Evolutionary conservation across 2,329 filamentous ascomycete genomes (phyloP).

Genomic region (Alternaria rosae): DNA sequence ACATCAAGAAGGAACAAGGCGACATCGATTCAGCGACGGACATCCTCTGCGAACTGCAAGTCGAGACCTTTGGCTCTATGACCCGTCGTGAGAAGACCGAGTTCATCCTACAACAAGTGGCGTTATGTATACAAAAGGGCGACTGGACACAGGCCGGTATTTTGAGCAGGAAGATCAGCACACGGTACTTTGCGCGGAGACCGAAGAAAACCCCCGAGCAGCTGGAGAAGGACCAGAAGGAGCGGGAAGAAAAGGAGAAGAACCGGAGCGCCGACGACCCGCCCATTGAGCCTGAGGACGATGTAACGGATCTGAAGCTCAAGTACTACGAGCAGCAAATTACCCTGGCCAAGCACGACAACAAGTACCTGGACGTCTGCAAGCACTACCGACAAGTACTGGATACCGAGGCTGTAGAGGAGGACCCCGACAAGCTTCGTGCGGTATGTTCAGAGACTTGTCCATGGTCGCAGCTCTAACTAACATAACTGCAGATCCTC

Average conservation of each 20-base stretch:
- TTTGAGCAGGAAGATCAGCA: conserved; percentile 95
- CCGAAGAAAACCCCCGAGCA: conserved; percentile 90
- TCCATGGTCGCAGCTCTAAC: conserved; percentile 17
- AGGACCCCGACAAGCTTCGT: conserved; percentile 83
- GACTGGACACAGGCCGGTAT: conserved; percentile 98
- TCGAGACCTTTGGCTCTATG: conserved; percentile 99
- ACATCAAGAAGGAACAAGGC: conserved; percentile 97
- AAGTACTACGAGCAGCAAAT: conserved; percentile 98
- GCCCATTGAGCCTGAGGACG: conserved; percentile 78
- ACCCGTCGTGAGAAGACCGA: conserved; percentile 96
- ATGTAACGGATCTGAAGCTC: conserved; percentile 95
- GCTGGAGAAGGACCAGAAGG: conserved; percentile 88
- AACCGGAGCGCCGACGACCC: conserved; percentile 79
- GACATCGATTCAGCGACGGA: conserved; percentile 90
- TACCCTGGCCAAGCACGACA: conserved; percentile 90
- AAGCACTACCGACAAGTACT: conserved; percentile 98
- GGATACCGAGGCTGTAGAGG: conserved; percentile 93
- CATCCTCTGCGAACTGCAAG: conserved; percentile 94
- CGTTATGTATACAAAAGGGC: conserved; percentile 90
- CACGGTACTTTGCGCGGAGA: conserved; percentile 86
- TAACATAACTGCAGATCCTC: conserved; percentile 67
- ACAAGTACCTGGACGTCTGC: conserved; percentile 96
- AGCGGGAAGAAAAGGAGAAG: conserved; percentile 82
- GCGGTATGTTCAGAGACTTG: conserved; percentile 66
- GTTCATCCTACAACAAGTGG: conserved; percentile 95